Evolutionary conservation across 257 asterid genomes (phyloP), one percentile per base, ranked within the genome.

Genomic region (Coffea eugenioides): DNA sequence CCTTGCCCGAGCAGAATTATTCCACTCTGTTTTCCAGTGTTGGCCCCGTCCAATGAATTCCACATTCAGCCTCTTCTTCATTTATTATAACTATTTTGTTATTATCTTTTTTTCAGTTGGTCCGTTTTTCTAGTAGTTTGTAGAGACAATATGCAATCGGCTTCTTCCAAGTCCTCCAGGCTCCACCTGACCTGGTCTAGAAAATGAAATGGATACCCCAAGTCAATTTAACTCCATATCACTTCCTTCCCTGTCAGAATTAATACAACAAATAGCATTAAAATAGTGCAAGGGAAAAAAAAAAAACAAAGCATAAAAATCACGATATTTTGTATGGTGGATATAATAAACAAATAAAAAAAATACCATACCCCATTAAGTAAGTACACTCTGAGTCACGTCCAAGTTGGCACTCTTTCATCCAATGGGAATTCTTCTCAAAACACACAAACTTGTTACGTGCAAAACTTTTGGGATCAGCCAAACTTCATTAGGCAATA

Each of bases 21-120:
- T 48, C 62, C 62, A 57, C 62, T 62, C 62, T 62, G 74, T 23
- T 34, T 31, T 46, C 71, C 68, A 45, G 45, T 34, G 25, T 39
- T 15, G 41, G 74, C 83, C 83, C 82, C 75, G 79, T 77, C 83
- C 86, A 80, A 82, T 82, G 57, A 68, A 25, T 74, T 88, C 89
- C 88, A 82, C 80, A 27, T 52, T 54, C 76, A 9, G 45, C 10
- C 77, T 25, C 68, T 31, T 5, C 34, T 66, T 74, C 15, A 9
- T 46, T 10, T 1, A 0, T 69, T 69, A 3, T 7, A 48, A 48
- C 8, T 48, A 0, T 48, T 54, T 48, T 3, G 14, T 12, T 14
- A 2, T 72, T 51, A 0, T 11, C 8, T 5, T 25, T 2, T 14
- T 49, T 14, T 39, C 41, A 3, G 3, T 4, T 57, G 25, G 36